Evolutionary conservation across 1,284 basidiomycete species (phyloP).

Genomic region (Ganoderma boninense): DNA sequence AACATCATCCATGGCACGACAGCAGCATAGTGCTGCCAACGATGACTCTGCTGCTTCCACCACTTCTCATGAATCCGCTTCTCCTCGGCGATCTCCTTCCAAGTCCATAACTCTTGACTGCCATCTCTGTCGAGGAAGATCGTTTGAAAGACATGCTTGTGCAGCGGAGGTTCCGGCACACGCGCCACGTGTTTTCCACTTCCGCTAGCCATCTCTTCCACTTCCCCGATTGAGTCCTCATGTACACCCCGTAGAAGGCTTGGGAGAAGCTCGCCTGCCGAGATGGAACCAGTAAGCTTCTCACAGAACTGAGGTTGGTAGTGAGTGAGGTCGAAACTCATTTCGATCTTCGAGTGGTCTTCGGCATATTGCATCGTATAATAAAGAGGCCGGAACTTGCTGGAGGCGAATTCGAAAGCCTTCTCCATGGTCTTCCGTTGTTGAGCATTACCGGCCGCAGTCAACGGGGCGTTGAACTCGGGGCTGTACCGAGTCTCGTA

Average conservation of each 20-base stretch:
- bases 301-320: conserved; percentile 61
- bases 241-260: conserved; percentile 29
- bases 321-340: conserved; percentile 67
- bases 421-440: conserved; percentile 47
- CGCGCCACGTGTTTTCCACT: conserved; percentile 37
- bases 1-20: conserved; percentile 70
- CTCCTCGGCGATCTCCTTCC: conserved; percentile 56
- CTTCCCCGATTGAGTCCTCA: conserved; percentile 26
- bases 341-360: conserved; percentile 66
- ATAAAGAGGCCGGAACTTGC: conserved; percentile 62
- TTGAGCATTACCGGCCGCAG: conserved; percentile 42
- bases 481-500: conserved; percentile 55
- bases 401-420: conserved; percentile 53
- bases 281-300: conserved; percentile 38
- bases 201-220: conserved; percentile 28
- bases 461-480: conserved; percentile 49
- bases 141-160: conserved; percentile 69
- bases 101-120: conserved; percentile 58
- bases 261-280: conserved; percentile 25
- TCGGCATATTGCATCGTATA: conserved; percentile 64
- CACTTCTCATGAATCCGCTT: conserved; percentile 63
- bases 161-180: conserved; percentile 41
- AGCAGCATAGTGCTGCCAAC: conserved; percentile 65
- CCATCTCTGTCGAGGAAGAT: conserved; percentile 67
- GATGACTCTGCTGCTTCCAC: conserved; percentile 70